These are phyloP conservation scores for Firmiana major DNA, from an alignment of 345 rosid species.

Conservation along the genomic window DNA sequence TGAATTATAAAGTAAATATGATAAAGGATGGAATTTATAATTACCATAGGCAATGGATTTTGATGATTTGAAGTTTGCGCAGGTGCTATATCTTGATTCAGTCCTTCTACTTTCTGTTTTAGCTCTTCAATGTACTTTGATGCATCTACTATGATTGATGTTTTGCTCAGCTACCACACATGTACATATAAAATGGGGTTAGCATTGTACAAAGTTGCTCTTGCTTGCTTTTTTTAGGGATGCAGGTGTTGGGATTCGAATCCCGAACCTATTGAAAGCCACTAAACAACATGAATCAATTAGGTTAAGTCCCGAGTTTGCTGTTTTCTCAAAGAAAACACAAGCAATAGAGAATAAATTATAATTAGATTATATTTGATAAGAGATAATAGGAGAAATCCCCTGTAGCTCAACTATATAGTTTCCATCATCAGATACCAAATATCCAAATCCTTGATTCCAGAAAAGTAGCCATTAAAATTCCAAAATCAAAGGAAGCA, in stretches of 20 bases:
- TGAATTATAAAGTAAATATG: no score
- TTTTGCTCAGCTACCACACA: slow-evolving; percentile 48
- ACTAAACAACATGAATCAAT: no score
- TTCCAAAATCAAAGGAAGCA: not conserved
- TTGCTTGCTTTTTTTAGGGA: not conserved
- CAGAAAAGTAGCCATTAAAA: not conserved
- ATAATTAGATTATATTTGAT: no score
- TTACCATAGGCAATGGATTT: slow-evolving; percentile 41
- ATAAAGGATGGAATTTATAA: not conserved
- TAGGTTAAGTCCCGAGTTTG: no score
- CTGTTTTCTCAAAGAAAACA: not conserved
- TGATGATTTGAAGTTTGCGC: slow-evolving; percentile 35
- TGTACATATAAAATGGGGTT: not conserved
- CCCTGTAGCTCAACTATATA: no score
- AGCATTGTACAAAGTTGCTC: no score
- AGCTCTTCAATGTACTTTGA: slow-evolving; percentile 77
- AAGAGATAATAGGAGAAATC: no score
- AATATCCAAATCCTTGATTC: not conserved
- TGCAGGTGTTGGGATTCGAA: no score
- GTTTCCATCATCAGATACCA: not conserved
- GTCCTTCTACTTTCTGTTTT: slow-evolving; percentile 60
- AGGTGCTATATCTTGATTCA: slow-evolving; percentile 46
- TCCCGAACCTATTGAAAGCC: no score
- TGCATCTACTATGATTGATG: slow-evolving; percentile 72
- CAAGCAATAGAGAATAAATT: not conserved